Evolutionary conservation across 768 basidiomycete genomes (phyloP).

Genomic region (Amanita muscaria): DNA sequence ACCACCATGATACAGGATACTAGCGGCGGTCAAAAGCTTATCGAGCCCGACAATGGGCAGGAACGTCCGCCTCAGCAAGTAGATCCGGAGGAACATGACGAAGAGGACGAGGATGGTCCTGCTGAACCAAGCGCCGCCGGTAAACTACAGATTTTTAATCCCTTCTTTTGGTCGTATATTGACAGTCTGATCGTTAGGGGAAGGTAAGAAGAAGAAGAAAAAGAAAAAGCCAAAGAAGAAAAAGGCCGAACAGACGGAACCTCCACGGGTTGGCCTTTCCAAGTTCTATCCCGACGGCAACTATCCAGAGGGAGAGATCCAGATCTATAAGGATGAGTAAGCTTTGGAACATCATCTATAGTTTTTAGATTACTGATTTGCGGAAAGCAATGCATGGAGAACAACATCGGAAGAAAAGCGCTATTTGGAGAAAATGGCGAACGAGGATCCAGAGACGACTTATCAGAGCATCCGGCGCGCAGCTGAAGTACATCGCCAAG

Average conservation of each 20-base stretch:
- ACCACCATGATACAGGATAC: slow-evolving; percentile 2
- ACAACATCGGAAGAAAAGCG: slow-evolving; percentile 88
- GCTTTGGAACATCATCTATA: slow-evolving; percentile 21
- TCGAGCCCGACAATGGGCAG: not conserved
- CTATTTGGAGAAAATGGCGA: slow-evolving; percentile 65
- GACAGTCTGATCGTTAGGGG: slow-evolving; percentile 24
- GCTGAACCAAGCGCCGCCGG: slow-evolving; percentile 10
- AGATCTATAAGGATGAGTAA: slow-evolving; percentile 88
- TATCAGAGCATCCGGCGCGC: slow-evolving; percentile 88
- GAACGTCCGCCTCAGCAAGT: not conserved
- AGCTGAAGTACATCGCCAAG: slow-evolving; percentile 94
- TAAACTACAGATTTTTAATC: not conserved
- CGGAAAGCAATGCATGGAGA: slow-evolving; percentile 70
- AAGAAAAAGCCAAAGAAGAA: slow-evolving; percentile 91
- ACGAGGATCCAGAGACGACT: slow-evolving; percentile 75
- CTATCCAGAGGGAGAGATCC: slow-evolving; percentile 88
- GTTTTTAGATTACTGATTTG: not conserved
- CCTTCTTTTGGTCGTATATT: not conserved
- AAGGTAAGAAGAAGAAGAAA: slow-evolving; percentile 81
- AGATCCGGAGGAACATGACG: slow-evolving; percentile 8
- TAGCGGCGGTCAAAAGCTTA: not conserved
- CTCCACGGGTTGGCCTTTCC: slow-evolving; percentile 81
- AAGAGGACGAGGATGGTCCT: slow-evolving; percentile 13
- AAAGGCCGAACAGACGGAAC: slow-evolving; percentile 76
- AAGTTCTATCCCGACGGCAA: slow-evolving; percentile 82